Conservation (phyloP, 176 grass and related monocot species). For the Aegilops bicornis region DNA sequence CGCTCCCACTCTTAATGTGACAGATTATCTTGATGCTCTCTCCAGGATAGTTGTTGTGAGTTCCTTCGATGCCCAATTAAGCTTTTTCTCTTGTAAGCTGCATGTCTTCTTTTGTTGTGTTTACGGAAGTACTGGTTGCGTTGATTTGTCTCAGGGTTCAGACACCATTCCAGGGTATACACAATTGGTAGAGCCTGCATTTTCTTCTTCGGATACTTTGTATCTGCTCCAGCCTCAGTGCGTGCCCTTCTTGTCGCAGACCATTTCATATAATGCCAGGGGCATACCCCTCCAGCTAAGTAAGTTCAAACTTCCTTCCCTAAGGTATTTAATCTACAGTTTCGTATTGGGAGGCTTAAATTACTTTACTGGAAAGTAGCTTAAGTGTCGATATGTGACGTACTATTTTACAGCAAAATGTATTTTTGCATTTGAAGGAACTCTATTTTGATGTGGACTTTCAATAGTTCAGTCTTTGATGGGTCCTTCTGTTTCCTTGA, state of each 20-base stretch:
- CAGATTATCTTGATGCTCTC: constrained; percentile 62
- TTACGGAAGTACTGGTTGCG: background rate
- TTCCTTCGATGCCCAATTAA: constrained; percentile 7
- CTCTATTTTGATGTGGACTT: background rate
- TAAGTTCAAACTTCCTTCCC: constrained; percentile 34
- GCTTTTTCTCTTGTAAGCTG: constrained; percentile 1
- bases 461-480: constrained; percentile 5
- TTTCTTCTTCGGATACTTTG: constrained; percentile 54
- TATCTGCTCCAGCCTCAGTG: constrained; percentile 73
- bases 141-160: constrained; percentile 58
- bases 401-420: background rate
- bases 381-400: background rate
- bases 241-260: constrained; percentile 33
- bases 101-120: constrained; percentile 15
- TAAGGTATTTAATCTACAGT: background rate
- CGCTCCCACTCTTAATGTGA: constrained; percentile 48
- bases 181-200: constrained; percentile 73
- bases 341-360: background rate
- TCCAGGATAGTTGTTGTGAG: constrained; percentile 63
- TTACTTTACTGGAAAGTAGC: background rate
- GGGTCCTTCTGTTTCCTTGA: background rate
- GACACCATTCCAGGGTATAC: constrained; percentile 46
- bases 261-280: constrained; percentile 40
- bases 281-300: constrained; percentile 44
- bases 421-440: constrained; percentile 1